Evolutionary conservation across 2,329 filamentous ascomycete genomes (phyloP), one percentile per base, ranked within the genome.

Genomic region (Cercospora janseana): DNA sequence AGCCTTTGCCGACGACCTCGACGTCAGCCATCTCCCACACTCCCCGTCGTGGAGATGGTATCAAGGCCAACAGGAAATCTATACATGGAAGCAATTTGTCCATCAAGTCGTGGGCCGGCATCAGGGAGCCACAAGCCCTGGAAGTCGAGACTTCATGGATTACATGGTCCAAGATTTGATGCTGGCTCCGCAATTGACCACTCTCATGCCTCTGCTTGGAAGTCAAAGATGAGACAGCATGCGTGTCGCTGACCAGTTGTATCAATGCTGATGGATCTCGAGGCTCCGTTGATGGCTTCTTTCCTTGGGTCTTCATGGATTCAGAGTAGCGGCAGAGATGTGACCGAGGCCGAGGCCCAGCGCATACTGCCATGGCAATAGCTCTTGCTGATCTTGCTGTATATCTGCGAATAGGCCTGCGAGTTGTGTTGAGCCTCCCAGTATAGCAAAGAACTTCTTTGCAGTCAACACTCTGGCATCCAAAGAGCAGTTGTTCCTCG

Each of bases 351-450:
- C 90, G 81, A 57, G 89, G 86, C 59, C 86, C 81, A 60, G 83
- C 86, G 6, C 88, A 87, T 38, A 95, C 74, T 60, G 86, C 85
- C 35, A 88, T 78, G 4, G 90, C 90, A 38, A 95, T 72, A 1
- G 86, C 87, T 59, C 88, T 80, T 3, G 89, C 89, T 62, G 88
- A 94, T 21, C 88, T 81, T 8, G 84, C 77, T 48, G 84, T 95
- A 65, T 90, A 93, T 64, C 82, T 79, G 51, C 89, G 83, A 58
- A 89, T 77, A 2, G 88, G 87, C 0, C 78, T 77, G 21, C 80
- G 78, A 31, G 43, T 55, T 16, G 82, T 72, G 54, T 86, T 80
- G 65, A 79, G 83, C 34, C 86, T 80, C 62, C 81, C 89, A 49
- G 85, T 89, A 63, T 88, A 85, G 72, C 90, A 95, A 12, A 87